Evolutionary conservation across 257 asterid species (phyloP).

Genomic region (Ballota nigra): DNA sequence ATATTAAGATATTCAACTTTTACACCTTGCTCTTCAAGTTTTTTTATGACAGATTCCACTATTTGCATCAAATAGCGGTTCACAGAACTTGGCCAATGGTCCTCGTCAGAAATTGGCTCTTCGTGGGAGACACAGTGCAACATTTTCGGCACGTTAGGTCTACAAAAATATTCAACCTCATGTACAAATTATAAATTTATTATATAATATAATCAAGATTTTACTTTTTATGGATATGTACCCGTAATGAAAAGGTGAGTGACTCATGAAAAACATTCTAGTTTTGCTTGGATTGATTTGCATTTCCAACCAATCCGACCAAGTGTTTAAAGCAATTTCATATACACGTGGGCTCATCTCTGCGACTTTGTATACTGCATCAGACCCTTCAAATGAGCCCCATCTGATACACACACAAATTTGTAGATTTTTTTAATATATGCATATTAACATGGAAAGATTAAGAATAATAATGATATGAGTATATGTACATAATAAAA

Average conservation of each 20-base stretch:
- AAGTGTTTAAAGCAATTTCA: constrained; percentile 56
- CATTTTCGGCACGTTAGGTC: background rate
- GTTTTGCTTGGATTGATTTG: constrained; percentile 55
- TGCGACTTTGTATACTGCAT: constrained; percentile 33
- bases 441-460: too few relatives aligned
- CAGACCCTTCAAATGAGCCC: constrained; percentile 50
- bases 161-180: background rate
- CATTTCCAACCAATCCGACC: constrained; percentile 62
- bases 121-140: background rate
- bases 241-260: constrained; percentile 42
- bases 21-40: background rate
- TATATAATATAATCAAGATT: background rate
- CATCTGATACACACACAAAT: constrained; percentile 34
- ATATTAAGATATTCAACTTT: background rate
- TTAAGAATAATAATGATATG: too few relatives aligned
- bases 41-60: background rate
- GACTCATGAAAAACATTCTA: constrained; percentile 53
- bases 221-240: background rate
- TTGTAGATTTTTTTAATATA: too few relatives aligned
- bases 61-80: background rate
- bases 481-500: too few relatives aligned
- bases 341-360: constrained; percentile 39
- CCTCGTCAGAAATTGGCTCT: background rate
- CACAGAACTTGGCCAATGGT: background rate
- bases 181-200: too few relatives aligned